Conservation (phyloP, 768 basidiomycete genomes). For the Inosperma sp. region DNA sequence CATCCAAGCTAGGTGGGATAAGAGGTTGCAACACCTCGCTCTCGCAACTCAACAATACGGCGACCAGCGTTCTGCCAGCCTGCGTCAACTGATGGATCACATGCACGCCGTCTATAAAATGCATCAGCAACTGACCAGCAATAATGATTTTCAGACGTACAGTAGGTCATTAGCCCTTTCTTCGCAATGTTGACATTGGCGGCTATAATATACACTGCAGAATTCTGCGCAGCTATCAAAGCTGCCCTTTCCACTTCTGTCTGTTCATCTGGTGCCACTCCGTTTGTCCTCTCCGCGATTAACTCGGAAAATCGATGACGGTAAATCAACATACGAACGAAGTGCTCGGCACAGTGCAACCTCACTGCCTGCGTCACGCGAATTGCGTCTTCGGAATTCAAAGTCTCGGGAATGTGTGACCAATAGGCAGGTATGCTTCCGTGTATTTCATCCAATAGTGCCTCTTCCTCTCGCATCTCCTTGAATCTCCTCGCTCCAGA, state of each 20-base stretch:
- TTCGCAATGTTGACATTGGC: slow-evolving; percentile 82
- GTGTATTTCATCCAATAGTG: slow-evolving; percentile 75
- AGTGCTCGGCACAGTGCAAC: slow-evolving; percentile 83
- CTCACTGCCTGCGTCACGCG: slow-evolving; percentile 86
- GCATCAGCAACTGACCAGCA: slow-evolving; percentile 12
- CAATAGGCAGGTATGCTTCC: slow-evolving; percentile 69
- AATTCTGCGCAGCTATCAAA: slow-evolving; percentile 68
- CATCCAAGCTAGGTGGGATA: slow-evolving; percentile 79
- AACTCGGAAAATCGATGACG: slow-evolving; percentile 80
- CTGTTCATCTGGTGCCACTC: slow-evolving; percentile 49
- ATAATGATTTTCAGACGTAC: slow-evolving; percentile 45
- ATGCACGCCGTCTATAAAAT: slow-evolving; percentile 75
- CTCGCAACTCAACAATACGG: slow-evolving; percentile 83
- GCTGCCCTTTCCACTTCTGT: slow-evolving; percentile 72
- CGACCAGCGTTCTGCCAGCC: slow-evolving; percentile 86
- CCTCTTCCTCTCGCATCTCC: slow-evolving; percentile 76
- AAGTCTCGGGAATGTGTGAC: slow-evolving; percentile 75
- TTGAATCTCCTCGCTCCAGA: slow-evolving; percentile 56
- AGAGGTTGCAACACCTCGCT: slow-evolving; percentile 69
- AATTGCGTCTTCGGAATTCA: slow-evolving; percentile 81
- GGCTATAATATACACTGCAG: slow-evolving; percentile 76
- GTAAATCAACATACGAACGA: slow-evolving; percentile 82
- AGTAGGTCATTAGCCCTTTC: slow-evolving; percentile 92
- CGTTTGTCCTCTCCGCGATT: slow-evolving; percentile 63
- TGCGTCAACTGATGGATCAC: slow-evolving; percentile 95